phyloP scores from a whole-genome alignment of 2,329 filamentous ascomycete species.

The Xylaria sp. region DNA sequence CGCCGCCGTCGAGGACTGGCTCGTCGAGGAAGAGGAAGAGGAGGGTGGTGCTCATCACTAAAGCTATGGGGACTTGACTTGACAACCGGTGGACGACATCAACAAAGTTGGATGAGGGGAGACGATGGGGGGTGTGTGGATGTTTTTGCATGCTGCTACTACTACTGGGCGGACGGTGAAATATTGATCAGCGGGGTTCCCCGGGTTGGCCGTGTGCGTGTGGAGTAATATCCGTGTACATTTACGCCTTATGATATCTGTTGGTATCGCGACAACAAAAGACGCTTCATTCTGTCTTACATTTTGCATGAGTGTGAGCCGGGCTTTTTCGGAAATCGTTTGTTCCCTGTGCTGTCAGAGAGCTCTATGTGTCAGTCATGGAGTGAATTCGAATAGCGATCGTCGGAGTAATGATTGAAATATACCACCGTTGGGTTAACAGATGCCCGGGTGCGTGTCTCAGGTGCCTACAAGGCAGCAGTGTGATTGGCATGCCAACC shows the following conservation, averaged over 20 bases:
- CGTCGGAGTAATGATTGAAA: background rate
- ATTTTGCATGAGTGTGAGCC: background rate
- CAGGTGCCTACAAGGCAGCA: background rate
- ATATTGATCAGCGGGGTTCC: conserved; percentile 20
- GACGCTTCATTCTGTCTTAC: conserved; percentile 39
- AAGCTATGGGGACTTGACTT: conserved; percentile 27
- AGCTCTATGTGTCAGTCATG: background rate
- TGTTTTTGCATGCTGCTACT: conserved; percentile 16
- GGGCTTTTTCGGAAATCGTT: background rate
- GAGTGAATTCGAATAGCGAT: background rate
- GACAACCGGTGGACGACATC: conserved; percentile 18
- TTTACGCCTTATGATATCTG: conserved; percentile 48
- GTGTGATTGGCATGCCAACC: background rate
- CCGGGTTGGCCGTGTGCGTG: conserved; percentile 26
- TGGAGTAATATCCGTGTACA: conserved; percentile 54
- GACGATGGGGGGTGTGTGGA: background rate
- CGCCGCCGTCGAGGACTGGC: conserved; percentile 75
- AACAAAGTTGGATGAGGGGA: background rate
- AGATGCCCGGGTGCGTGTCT: background rate
- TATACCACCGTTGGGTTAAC: background rate
- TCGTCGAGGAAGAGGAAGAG: conserved; percentile 79
- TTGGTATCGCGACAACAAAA: conserved; percentile 43
- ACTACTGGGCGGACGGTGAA: conserved; percentile 25
- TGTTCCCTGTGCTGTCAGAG: background rate
- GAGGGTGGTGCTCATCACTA: conserved; percentile 63